phyloP scores from a whole-genome alignment of 805 yeast genomes.

The Schizosaccharomyces octosporus region DNA sequence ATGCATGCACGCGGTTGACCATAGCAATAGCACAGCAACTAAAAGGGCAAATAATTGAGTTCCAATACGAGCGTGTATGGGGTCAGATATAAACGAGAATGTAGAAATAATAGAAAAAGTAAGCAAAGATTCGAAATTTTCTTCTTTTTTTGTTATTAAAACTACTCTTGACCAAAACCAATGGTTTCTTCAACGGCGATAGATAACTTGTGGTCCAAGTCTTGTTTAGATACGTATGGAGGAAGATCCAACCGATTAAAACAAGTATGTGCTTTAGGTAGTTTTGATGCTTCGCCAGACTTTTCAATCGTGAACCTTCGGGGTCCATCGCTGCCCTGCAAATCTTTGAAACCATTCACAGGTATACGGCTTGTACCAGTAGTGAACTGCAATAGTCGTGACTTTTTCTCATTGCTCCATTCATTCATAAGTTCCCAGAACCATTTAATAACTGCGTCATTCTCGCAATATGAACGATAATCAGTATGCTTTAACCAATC shows the following conservation, averaged over 20 bases:
- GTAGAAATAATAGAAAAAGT: no score
- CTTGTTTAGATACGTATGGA: constrained; percentile 62
- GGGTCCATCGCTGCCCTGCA: constrained; percentile 98
- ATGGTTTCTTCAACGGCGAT: constrained; percentile 96
- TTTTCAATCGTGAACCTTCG: constrained; percentile 95
- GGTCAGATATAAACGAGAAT: no score
- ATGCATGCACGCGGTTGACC: background rate
- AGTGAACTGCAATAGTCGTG: constrained; percentile 83
- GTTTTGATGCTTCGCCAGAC: constrained; percentile 76
- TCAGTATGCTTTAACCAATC: constrained; percentile 99
- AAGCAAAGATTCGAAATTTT: no score
- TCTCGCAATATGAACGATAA: constrained; percentile 91
- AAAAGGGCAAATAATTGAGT: background rate
- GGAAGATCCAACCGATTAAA: constrained; percentile 97
- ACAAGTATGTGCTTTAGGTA: constrained; percentile 96
- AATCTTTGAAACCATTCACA: constrained; percentile 92
- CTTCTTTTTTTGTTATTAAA: no score
- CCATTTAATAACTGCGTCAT: constrained; percentile 93
- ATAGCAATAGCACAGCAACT: background rate
- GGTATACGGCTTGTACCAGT: constrained; percentile 98
- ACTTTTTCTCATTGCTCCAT: constrained; percentile 94
- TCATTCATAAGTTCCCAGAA: constrained; percentile 71
- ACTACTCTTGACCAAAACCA: constrained; percentile 90
- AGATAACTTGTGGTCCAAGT: constrained; percentile 69
- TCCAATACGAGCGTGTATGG: no score